phyloP scores from a whole-genome alignment of 805 yeast genomes.

The Starmerella floris region DNA sequence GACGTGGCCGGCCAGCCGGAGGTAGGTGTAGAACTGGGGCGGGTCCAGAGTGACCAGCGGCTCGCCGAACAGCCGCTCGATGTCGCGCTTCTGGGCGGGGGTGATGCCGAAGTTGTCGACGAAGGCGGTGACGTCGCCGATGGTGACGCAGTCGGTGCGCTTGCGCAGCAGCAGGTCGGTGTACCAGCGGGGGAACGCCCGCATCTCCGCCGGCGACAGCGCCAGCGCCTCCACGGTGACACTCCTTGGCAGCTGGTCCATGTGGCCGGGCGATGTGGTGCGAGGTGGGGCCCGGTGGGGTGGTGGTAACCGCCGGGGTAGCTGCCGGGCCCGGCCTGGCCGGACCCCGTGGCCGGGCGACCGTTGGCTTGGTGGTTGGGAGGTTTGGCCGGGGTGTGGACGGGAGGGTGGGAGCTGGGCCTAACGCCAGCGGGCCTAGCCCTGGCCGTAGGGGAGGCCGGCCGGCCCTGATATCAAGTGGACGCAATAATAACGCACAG shows the following conservation, averaged over 20 bases:
- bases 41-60: constrained; percentile 49
- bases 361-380: no score
- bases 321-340: background rate
- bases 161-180: constrained; percentile 66
- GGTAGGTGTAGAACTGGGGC: constrained; percentile 80
- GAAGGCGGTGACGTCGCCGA: constrained; percentile 69
- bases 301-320: background rate
- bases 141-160: constrained; percentile 45
- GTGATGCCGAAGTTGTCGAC: constrained; percentile 62
- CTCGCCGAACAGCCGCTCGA: constrained; percentile 25
- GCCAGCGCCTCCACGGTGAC: constrained; percentile 32
- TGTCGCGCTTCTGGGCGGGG: constrained; percentile 34
- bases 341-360: no score
- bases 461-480: no score
- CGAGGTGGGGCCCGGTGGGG: background rate
- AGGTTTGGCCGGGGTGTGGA: no score
- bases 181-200: constrained; percentile 88
- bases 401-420: no score
- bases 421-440: no score
- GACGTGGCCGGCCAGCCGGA: constrained; percentile 67
- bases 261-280: background rate
- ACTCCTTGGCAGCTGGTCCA: constrained; percentile 15
- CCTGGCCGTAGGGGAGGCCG: no score
- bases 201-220: constrained; percentile 61
- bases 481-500: no score